phyloP scores from a whole-genome alignment of 2,329 filamentous ascomycete species.

The Aspergillus ochraceus region DNA sequence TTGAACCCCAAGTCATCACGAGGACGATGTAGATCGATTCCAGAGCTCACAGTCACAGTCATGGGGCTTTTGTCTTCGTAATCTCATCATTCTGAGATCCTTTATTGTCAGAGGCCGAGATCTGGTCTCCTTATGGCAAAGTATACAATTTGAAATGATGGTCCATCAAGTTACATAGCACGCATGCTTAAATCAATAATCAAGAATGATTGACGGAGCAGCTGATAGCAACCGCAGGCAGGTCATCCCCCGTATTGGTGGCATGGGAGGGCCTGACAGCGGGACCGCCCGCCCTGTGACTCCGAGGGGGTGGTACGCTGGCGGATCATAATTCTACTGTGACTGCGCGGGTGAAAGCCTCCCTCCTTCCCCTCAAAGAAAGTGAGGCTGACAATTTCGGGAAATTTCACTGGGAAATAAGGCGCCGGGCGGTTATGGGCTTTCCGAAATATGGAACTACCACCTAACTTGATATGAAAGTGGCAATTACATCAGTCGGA shows the following conservation, averaged over 20 bases:
- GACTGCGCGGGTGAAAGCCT: not conserved
- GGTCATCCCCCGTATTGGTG: not conserved
- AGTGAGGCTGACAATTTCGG: constrained; percentile 7
- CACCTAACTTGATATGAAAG: not conserved
- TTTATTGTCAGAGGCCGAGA: too few species aligned
- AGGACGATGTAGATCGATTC: constrained; percentile 5
- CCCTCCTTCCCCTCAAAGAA: not conserved
- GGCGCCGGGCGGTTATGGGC: not conserved
- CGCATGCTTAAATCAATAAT: not conserved
- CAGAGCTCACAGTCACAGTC: constrained; percentile 3
- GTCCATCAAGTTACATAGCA: not conserved
- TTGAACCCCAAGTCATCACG: not conserved
- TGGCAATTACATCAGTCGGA: not conserved
- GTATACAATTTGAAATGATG: not conserved
- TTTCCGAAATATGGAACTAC: not conserved
- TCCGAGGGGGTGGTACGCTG: constrained; percentile 10
- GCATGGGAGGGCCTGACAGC: constrained; percentile 5
- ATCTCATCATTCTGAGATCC: not conserved
- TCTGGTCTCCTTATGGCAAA: not conserved
- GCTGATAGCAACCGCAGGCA: not conserved
- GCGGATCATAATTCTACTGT: constrained; percentile 13
- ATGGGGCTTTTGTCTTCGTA: not conserved
- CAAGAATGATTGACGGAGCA: not conserved
- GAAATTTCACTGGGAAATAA: not conserved
- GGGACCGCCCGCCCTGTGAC: constrained; percentile 14